Percentiles rank a stretch among this genome's conserved stretches.
These are phyloP conservation scores for Trypethelium eluteriae DNA, from an alignment of 495 filamentous ascomycete species.

Conservation along the genomic window DNA sequence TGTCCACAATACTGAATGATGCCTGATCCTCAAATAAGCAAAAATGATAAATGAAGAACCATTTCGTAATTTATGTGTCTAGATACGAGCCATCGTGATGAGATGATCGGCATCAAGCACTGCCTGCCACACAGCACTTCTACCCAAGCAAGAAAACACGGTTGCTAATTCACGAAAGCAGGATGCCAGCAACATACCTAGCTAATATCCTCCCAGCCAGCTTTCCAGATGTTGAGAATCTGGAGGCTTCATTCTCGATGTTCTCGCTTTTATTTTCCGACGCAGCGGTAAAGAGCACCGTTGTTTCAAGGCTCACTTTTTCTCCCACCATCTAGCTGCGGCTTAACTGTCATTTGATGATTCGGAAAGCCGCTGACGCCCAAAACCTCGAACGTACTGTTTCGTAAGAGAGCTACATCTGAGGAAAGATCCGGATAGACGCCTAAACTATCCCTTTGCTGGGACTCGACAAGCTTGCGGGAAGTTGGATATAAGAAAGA, in stretches of 20 bases:
- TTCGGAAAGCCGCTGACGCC: too few species aligned
- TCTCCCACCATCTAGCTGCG: too few species aligned
- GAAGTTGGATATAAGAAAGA: too few species aligned
- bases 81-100: too few species aligned
- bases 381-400: background rate
- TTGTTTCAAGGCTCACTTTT: slow-evolving; percentile 1
- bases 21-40: too few species aligned
- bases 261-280: slow-evolving; percentile 46
- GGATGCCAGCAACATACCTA: slow-evolving; percentile 29
- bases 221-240: slow-evolving; percentile 48
- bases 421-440: background rate
- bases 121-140: background rate
- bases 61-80: too few species aligned
- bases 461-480: background rate
- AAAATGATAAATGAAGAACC: too few species aligned
- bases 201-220: slow-evolving; percentile 47
- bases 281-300: slow-evolving; percentile 43
- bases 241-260: slow-evolving; percentile 39
- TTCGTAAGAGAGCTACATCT: background rate
- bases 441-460: background rate
- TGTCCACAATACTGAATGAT: too few species aligned
- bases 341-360: too few species aligned
- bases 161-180: background rate
- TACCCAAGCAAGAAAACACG: background rate
- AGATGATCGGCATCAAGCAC: too few species aligned